Evolutionary conservation across 2,329 filamentous ascomycete genomes (phyloP), one percentile per base, ranked within the genome.

Genomic region (Talaromyces sp.): DNA sequence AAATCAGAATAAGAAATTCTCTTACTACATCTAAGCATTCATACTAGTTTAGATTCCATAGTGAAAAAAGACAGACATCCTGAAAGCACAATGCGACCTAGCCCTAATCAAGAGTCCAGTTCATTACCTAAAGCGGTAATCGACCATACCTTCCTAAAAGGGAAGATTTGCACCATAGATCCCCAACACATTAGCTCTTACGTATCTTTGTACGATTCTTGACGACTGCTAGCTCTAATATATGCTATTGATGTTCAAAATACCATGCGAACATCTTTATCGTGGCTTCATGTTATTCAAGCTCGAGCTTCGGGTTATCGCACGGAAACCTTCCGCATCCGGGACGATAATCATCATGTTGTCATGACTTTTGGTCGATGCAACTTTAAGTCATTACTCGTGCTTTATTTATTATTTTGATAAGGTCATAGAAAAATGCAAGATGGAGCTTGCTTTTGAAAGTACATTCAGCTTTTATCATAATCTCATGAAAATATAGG

Each of bases 271-370:
- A 28, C 25, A 7, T 3, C 9, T n/a, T 13, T 7, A 33, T 2
- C 1, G 10, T 48, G n/a, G 28, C 15, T 21, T 48, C 19, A 43
- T 43, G 33, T 25, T 35, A 21, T 48, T 15, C 43, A 17, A n/a
- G 8, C 28, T 15, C 17, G 17, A 19, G n/a, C 33, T 48, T 33
- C n/a, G 25, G 45, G 10, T 48, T 35, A n/a, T n/a, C 33, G n/a
- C 45, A 45, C 9, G 5, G 28, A 19, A 48, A 33, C 28, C 31
- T 55, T 55, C 53, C 53, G 53, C 53, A 55, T 55, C 39, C 53
- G 53, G 52, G n/a, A 55, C 11, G 31, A 19, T 36, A 45, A 43
- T 54, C 13, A 54, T 45, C 17, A 54, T 54, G 52, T 9, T 55
- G 53, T 55, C 53, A 55, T 55, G 53, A 55, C 53, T 35, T 55